A percentile compares a stretch with the other conserved stretches of the same genome.
Evolutionary conservation across 1,284 basidiomycete species (phyloP).

Genomic region (Taiwanofungus camphoratus): DNA sequence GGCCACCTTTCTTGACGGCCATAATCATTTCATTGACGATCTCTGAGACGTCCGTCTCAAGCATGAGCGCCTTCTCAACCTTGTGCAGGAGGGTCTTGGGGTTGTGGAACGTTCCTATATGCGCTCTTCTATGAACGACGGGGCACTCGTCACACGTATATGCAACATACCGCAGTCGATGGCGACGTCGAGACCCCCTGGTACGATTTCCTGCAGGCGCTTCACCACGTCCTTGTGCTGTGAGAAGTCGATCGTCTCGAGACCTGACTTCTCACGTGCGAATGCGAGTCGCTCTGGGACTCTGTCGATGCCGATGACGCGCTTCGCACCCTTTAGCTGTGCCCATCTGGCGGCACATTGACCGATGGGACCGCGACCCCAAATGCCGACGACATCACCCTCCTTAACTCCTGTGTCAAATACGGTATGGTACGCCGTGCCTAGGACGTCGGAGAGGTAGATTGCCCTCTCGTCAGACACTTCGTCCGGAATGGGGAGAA

Average conservation of each 20-base stretch:
- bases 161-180: conserved; percentile 40
- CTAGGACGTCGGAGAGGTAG: conserved; percentile 68
- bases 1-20: conserved; percentile 59
- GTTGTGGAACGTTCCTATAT: conserved; percentile 59
- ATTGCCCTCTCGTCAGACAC: conserved; percentile 61
- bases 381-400: conserved; percentile 64
- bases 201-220: conserved; percentile 55
- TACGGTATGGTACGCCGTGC: conserved; percentile 70
- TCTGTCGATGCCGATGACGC: conserved; percentile 70
- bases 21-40: conserved; percentile 67
- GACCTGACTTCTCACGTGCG: conserved; percentile 47
- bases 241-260: conserved; percentile 65
- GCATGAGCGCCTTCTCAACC: conserved; percentile 62
- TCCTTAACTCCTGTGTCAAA: conserved; percentile 63
- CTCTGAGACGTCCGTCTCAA: conserved; percentile 75
- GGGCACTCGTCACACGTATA: background rate
- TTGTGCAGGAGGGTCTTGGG: conserved; percentile 64
- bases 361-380: conserved; percentile 63
- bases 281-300: conserved; percentile 58
- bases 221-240: conserved; percentile 51
- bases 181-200: conserved; percentile 60
- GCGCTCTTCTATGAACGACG: background rate
- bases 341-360: conserved; percentile 58
- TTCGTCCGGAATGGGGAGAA: conserved; percentile 61
- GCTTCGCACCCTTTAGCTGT: conserved; percentile 61